Base-by-base conservation (phyloP, 306 rosid genomes). In the Echinosophora koreensis region DNA sequence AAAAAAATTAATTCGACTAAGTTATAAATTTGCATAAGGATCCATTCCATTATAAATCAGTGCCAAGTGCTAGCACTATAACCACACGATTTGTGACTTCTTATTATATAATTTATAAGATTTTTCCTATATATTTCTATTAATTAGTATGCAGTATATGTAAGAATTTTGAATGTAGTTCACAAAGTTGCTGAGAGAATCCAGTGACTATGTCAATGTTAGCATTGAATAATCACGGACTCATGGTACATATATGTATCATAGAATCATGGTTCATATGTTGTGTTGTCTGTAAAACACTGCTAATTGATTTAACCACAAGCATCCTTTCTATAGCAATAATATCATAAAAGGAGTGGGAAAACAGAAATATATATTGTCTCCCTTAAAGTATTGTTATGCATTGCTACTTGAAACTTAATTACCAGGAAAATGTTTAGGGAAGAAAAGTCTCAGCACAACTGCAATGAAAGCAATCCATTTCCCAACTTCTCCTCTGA, bases 391-490 rank as follows among this genome's bases (percentile, higher is more conserved):
- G 16, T 54, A 12, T n/a, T 59, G 30, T 30, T 47, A 74, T 4
- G 27, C 10, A 35, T 51, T 50, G 55, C 12, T 37, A 8, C 62
- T 50, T 27, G 35, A 37, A 57, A 17, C 63, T 46, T 82, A 22
- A 22, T 22, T 22, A 94, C 98, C 97, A 1, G 98, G 98, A 83
- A 90, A 95, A 65, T 87, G 92, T 47, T 85, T 81, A 3, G 93
- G 91, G 83, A 92, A 90, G 91, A 95, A 95, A 71, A 95, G 97
- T 77, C 96, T 89, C 7, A 88, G 81, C 52, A 95, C 93, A 4
- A 95, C 91, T 3, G 98, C 84, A 6, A 88, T 18, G 50, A 90
- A 87, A 51, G 91, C 96, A 78, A 92, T 82, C 98, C 98, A 92
- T 83, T 76, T 87, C 72, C 98, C 98, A 32, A 85, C 64, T 81